These are phyloP conservation scores for Acer yangbiense DNA, from an alignment of 345 rosid genomes.

Conservation along the genomic window DNA sequence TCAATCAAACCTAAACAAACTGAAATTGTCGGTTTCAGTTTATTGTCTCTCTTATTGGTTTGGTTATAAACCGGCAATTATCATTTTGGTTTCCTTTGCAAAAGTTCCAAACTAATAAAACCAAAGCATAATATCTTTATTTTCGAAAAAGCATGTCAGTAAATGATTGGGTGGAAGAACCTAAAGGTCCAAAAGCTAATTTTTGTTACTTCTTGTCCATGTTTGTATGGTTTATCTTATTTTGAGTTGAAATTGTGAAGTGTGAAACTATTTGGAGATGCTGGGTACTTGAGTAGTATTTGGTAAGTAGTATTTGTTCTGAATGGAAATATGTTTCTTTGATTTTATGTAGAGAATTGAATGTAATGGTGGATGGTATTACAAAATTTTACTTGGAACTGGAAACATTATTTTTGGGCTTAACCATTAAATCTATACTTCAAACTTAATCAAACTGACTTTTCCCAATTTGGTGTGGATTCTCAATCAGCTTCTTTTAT, in stretches of 20 bases:
- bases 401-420: neutral
- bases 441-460: neutral
- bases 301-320: neutral
- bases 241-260: neutral
- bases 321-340: neutral
- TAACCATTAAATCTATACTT: too few relatives aligned
- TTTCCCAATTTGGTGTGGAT: neutral
- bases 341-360: neutral
- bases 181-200: neutral
- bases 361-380: too few relatives aligned
- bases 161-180: neutral
- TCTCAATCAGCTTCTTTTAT: neutral
- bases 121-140: neutral
- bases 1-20: neutral
- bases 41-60: neutral
- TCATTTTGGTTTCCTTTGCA: neutral
- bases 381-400: neutral
- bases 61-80: neutral
- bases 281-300: neutral
- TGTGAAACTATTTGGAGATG: neutral
- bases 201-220: too few relatives aligned
- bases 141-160: too few relatives aligned
- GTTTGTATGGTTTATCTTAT: too few relatives aligned
- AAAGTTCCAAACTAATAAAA: neutral
- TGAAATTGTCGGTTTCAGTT: neutral